A percentile compares a stretch with the other conserved stretches of the same genome.
These are phyloP conservation scores for Oenanthe javanica DNA, from an alignment of 140 eudicot genomes.

Conservation along the genomic window DNA sequence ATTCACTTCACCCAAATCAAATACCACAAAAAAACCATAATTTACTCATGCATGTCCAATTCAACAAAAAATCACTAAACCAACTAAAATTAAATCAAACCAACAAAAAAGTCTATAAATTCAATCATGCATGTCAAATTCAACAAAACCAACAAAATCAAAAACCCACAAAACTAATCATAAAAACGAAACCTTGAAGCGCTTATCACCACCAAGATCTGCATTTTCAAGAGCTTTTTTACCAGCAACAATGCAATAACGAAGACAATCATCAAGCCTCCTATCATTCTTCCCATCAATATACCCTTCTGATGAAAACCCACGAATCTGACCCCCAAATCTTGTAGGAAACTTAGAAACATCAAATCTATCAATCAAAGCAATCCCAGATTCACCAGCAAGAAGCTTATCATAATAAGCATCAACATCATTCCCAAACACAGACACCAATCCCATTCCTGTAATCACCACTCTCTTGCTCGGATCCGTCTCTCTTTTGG, in stretches of 20 bases:
- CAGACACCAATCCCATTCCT: conserved; percentile 92
- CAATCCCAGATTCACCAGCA: conserved; percentile 78
- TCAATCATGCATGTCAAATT: neutral
- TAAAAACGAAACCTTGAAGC: conserved; percentile 37
- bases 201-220: conserved; percentile 66
- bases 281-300: conserved; percentile 93
- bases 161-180: neutral
- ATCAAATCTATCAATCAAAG: conserved; percentile 76
- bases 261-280: conserved; percentile 74
- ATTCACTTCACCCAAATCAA: neutral
- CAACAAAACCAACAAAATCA: neutral
- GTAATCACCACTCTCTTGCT: conserved; percentile 90
- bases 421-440: conserved; percentile 84
- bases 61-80: conserved; percentile 12
- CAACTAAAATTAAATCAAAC: neutral
- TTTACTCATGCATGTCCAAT: neutral
- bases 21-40: neutral
- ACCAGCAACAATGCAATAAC: conserved; percentile 95
- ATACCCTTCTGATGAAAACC: conserved; percentile 73
- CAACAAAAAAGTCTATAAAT: neutral
- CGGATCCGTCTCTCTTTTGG: conserved; percentile 58
- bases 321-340: conserved; percentile 95
- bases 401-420: conserved; percentile 68
- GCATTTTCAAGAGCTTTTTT: conserved; percentile 84
- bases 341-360: conserved; percentile 93